These are phyloP conservation scores for Spergularia bocconei DNA, from an alignment of 148 eudicot species.

Conservation along the genomic window DNA sequence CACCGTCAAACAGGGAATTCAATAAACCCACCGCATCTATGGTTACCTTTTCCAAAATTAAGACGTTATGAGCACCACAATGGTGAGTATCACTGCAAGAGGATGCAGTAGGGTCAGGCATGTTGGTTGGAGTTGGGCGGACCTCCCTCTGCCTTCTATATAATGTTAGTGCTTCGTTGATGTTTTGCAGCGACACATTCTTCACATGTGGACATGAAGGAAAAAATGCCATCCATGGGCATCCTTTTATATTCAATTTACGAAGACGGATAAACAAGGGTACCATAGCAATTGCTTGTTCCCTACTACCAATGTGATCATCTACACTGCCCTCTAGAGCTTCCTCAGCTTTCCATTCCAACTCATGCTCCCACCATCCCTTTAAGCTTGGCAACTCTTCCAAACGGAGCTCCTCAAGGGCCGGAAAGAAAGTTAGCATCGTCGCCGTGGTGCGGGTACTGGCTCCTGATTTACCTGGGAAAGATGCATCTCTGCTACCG, in stretches of 20 bases:
- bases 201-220: not conserved
- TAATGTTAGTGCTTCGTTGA: too few relatives aligned
- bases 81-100: too few relatives aligned
- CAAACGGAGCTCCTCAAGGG: not conserved
- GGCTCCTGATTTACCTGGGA: not conserved
- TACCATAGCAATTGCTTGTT: too few relatives aligned
- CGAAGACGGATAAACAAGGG: not conserved
- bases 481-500: not conserved
- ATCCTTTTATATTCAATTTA: not conserved
- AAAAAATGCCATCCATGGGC: slow-evolving; percentile 1
- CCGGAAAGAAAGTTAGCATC: not conserved
- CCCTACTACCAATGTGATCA: not conserved
- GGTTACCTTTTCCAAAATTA: not conserved
- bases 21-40: not conserved
- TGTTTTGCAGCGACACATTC: too few relatives aligned
- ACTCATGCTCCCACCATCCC: slow-evolving; percentile 15
- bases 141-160: too few relatives aligned
- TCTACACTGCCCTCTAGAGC: not conserved
- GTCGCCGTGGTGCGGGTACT: not conserved
- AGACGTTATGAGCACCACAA: not conserved
- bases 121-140: too few relatives aligned
- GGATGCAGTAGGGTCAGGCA: too few relatives aligned
- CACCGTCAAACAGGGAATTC: not conserved
- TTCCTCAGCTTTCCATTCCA: not conserved
- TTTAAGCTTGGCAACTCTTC: not conserved